Conservation (phyloP, 2,329 filamentous ascomycete genomes). For the Xylariales sp. region DNA sequence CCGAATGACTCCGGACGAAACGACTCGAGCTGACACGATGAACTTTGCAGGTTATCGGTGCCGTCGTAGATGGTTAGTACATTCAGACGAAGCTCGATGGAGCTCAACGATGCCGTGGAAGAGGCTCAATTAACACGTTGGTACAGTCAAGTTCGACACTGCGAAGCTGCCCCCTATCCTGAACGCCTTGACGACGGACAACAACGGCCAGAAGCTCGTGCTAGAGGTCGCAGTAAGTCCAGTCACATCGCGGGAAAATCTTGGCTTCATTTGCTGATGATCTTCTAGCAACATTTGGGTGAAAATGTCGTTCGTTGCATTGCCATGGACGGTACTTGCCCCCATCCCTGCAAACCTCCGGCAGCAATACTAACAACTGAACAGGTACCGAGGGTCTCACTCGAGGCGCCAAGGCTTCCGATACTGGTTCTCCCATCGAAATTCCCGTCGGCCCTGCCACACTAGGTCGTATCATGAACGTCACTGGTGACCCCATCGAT, state of each 20-base stretch:
- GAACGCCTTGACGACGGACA: conserved; percentile 88
- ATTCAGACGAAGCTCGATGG: conserved; percentile 3
- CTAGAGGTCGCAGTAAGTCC: conserved; percentile 86
- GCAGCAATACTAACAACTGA: conserved; percentile 17
- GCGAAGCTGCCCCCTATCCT: conserved; percentile 94
- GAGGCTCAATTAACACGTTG: conserved; percentile 22
- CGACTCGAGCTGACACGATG: conserved; percentile 29
- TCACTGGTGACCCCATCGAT: conserved; percentile 99
- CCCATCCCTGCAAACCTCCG: conserved; percentile 14
- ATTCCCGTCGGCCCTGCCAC: conserved; percentile 92
- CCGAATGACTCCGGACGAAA: conserved; percentile 4
- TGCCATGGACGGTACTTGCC: conserved; percentile 94
- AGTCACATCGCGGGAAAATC: conserved; percentile 4
- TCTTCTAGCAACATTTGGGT: conserved; percentile 89
- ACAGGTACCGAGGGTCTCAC: conserved; percentile 98
- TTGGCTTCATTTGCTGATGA: conserved; percentile 30
- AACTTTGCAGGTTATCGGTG: conserved; percentile 87
- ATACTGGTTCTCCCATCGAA: conserved; percentile 93
- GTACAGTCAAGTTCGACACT: conserved; percentile 89
- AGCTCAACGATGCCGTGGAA: neutral
- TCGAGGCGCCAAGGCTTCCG: conserved; percentile 77
- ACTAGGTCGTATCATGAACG: conserved; percentile 99
- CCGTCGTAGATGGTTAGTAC: conserved; percentile 91
- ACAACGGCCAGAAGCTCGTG: conserved; percentile 89
- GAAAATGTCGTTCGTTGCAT: conserved; percentile 99